Base-by-base conservation (phyloP, 371 early-diverging fungal genomes). In the Rhizomucor pusillus region DNA sequence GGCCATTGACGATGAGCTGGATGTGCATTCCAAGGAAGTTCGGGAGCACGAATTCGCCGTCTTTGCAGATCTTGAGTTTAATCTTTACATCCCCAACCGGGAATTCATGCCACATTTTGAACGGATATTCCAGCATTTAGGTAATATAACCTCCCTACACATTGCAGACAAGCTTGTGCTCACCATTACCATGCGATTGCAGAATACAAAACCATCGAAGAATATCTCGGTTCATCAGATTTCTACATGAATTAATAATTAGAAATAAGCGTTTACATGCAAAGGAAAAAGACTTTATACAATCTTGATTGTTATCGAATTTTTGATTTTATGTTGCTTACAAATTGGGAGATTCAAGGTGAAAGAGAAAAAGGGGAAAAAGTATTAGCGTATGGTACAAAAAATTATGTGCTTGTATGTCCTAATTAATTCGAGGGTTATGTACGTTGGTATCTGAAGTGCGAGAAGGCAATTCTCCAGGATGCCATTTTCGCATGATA, bases 71-170 rank as follows among this genome's bases (percentile, higher is more conserved):
- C 83, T 96, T 35, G 92, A 92, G 40, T 96, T 96, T 65, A 84
- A 82, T 20, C 72, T 96, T 16, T 92, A 86, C 68, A 63, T 94
- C 14, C 90, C 94, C 0, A 65, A 71, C 20, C 75, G 78, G 52
- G 94, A 94, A 65, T 84, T 92, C 43, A 77, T 90, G 76, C 95
- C 95, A 2, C 97, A 96, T 63, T 81, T 95, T 56, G 83, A 90
- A 54, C 83, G 91, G 49, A 88, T 93, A 58, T 80, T 86, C 52
- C 58, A 50, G 39, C 53, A 50, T 14, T 40, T 66, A 35, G 66
- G 70, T 66, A 63, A 29, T 29, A 29, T 7, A 7, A 46, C 29
- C 35, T 14, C 9, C 20, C 2, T 18, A 29, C 29, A 29, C 29
- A 29, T 29, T 29, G 29, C n/a, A n/a, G n/a, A n/a, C n/a, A n/a